A percentile compares a stretch with the other conserved stretches of the same genome.
These are phyloP conservation scores for Perkinsus chesapeaki DNA, from an alignment of 169 alveolate species.

Conservation along the genomic window DNA sequence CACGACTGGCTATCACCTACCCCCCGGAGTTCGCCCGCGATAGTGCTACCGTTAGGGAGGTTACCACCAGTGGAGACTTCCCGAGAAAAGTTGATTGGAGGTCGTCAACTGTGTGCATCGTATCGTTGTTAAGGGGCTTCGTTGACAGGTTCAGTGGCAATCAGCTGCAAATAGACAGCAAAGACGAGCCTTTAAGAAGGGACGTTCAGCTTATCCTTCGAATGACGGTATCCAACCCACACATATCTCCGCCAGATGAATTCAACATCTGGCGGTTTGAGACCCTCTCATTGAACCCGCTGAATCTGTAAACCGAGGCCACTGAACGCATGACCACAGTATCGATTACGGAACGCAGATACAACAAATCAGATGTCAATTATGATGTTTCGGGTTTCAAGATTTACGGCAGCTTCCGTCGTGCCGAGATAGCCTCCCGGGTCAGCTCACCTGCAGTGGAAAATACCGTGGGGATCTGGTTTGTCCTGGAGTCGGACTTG, in stretches of 20 bases:
- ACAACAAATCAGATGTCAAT: neutral
- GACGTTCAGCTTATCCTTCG: neutral
- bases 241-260: neutral
- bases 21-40: constrained; percentile 5
- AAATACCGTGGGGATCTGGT: neutral
- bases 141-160: neutral
- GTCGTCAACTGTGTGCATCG: too few species aligned
- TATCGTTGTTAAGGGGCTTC: neutral
- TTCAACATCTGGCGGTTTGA: constrained; percentile 9
- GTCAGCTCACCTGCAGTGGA: neutral
- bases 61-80: neutral
- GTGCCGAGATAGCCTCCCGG: neutral
- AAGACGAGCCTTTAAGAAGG: neutral
- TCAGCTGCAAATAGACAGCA: neutral
- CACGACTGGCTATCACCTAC: neutral
- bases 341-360: neutral
- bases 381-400: constrained; percentile 6
- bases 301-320: neutral
- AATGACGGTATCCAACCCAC: constrained; percentile 3
- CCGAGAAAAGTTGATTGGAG: constrained; percentile 9
- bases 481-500: constrained; percentile 5
- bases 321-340: neutral
- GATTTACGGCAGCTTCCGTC: constrained; percentile 3
- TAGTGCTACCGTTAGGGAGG: neutral
- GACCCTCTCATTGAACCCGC: neutral